A percentile compares a stretch with the other conserved stretches of the same genome.
phyloP scores from a whole-genome alignment of 768 basidiomycete genomes.

The Boletus coccyginus region DNA sequence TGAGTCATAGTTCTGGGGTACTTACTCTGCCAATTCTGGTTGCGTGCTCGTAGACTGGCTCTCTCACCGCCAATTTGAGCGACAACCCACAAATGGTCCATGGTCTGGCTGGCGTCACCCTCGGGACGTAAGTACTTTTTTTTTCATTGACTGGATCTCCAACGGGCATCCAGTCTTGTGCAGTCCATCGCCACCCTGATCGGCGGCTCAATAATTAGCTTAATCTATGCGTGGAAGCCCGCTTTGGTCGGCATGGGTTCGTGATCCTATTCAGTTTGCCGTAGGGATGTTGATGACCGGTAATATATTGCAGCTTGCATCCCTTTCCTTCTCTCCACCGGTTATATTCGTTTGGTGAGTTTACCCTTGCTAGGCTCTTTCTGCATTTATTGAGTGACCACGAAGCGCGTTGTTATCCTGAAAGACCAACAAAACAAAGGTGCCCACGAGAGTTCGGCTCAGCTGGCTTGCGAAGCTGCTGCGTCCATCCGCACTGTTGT shows the following conservation, averaged over 20 bases:
- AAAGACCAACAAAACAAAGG: constrained; percentile 84
- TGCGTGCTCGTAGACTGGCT: constrained; percentile 56
- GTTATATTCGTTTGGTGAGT: constrained; percentile 79
- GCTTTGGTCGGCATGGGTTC: constrained; percentile 70
- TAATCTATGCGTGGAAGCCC: constrained; percentile 73
- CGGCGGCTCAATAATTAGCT: constrained; percentile 72
- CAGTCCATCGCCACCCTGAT: constrained; percentile 73
- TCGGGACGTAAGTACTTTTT: constrained; percentile 60
- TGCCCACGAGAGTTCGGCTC: constrained; percentile 77
- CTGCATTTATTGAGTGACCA: constrained; percentile 2
- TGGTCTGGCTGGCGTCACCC: constrained; percentile 83
- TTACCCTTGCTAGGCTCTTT: not conserved
- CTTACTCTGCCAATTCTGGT: not conserved
- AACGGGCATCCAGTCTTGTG: constrained; percentile 52
- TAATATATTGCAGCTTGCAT: constrained; percentile 47
- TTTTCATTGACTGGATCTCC: not conserved
- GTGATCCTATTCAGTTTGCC: not conserved
- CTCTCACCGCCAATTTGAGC: constrained; percentile 72
- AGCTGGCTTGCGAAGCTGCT: constrained; percentile 90
- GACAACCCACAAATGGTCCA: constrained; percentile 89
- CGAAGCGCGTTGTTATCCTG: constrained; percentile 75
- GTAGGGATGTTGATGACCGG: not conserved
- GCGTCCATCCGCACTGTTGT: constrained; percentile 90
- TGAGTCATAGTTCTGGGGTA: constrained; percentile 29
- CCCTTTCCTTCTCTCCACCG: constrained; percentile 64